Evolutionary conservation across 179 eudicot genomes (phyloP), one percentile per base, ranked within the genome.

Genomic region (Gypsophila paniculata): DNA sequence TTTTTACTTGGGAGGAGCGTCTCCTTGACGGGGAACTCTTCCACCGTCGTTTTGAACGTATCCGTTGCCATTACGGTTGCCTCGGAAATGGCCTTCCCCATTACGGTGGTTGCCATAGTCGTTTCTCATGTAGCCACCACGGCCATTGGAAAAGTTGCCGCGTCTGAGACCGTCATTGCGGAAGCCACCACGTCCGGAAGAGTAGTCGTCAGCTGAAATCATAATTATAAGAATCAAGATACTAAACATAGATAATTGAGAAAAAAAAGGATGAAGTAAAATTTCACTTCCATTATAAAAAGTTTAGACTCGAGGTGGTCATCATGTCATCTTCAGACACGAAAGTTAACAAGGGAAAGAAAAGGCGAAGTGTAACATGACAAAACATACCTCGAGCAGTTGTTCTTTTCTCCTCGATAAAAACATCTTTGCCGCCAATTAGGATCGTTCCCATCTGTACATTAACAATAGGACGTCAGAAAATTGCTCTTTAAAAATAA

Each of bases 381-480:
- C 12, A 46, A 19, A 29, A 59, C 82, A 67, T 62, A 61, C 86
- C 86, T 83, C 80, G 65, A 7, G 86, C 79, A 62, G 57, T 29
- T 8, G 86, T 81, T 74, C 71, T 73, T 63, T 83, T 83, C 77
- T 78, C 82, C 64, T 83, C 71, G 14, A 83, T 76, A 11, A 68
- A 71, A 46, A 78, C 84, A 14, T 81, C 73, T 15, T 74, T 72
- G 6, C 69, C 84, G 36, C 75, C 80, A 25, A 83, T 58, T n/a
- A 5, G 49, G 26, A 83, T 44, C 51, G 62, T 21, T 13, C 34
- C 86, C 67, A 38, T n/a, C 67, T 83, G 79, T 46, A 68, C n/a
- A 52, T 23, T 22, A n/a, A 69, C 21, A 61, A 4, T 21, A 53
- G 3, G 46, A n/a, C 48, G 29, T 57, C 25, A 44, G 32, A 4